Conservation (phyloP, 176 grass and related monocot genomes). For the Musa itinerans region DNA sequence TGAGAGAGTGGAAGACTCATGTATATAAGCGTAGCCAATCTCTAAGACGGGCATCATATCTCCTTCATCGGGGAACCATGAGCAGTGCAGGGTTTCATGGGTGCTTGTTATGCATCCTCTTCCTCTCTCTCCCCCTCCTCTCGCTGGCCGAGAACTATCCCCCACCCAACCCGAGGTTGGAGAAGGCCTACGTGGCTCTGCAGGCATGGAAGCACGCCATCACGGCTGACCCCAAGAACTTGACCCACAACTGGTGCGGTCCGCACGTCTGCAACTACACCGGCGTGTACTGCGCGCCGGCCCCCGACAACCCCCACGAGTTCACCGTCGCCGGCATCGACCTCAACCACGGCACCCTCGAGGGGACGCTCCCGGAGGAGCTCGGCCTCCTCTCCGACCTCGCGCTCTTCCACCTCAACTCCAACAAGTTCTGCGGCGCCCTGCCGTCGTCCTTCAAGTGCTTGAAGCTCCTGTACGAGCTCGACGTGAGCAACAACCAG, state of each 20-base stretch:
- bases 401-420: slow-evolving; percentile 8
- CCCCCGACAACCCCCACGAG: slow-evolving; percentile 2
- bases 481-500: slow-evolving; percentile 19
- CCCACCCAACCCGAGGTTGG: neutral
- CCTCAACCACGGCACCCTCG: slow-evolving; percentile 8
- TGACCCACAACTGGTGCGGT: slow-evolving; percentile 8
- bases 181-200: slow-evolving; percentile 11
- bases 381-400: slow-evolving; percentile 13
- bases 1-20: no score
- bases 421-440: neutral
- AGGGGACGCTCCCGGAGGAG: slow-evolving; percentile 3
- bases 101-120: neutral
- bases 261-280: slow-evolving; percentile 15
- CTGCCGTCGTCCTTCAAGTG: neutral
- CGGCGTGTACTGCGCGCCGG: slow-evolving; percentile 12
- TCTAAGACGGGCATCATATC: no score
- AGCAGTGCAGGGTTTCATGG: no score
- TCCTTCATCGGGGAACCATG: no score
- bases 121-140: neutral
- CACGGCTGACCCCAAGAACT: slow-evolving; percentile 5
- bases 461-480: slow-evolving; percentile 4
- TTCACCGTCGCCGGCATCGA: slow-evolving; percentile 20
- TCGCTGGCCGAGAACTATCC: neutral
- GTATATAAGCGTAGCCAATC: no score
- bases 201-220: slow-evolving; percentile 19